Conservation (phyloP, 257 asterid species). For the Nicotiana knightiana region DNA sequence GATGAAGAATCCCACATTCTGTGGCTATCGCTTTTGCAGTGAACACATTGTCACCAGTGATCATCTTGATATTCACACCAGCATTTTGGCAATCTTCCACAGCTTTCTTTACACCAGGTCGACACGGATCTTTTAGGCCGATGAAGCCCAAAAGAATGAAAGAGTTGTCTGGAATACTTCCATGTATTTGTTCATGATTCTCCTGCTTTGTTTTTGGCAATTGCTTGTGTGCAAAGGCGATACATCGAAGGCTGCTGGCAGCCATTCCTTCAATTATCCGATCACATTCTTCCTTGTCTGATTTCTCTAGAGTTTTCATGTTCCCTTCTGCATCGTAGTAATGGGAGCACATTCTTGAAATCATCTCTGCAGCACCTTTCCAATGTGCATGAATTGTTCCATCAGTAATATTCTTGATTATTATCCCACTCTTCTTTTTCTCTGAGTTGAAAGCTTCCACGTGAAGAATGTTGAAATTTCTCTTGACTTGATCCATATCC, state of each 20-base stretch:
- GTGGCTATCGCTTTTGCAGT: conserved; percentile 74
- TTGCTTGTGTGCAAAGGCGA: conserved; percentile 60
- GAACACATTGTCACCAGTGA: conserved; percentile 70
- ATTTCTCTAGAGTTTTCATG: conserved; percentile 14
- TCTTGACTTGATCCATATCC: conserved; percentile 48
- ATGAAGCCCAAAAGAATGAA: conserved; percentile 43
- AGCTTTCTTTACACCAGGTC: conserved; percentile 58
- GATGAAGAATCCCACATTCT: conserved; percentile 61
- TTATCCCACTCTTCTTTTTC: conserved; percentile 70
- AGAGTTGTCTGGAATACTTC: conserved; percentile 26
- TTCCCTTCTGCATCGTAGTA: conserved; percentile 45
- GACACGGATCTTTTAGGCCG: conserved; percentile 61
- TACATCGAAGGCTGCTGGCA: conserved; percentile 59
- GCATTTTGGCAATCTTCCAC: conserved; percentile 54
- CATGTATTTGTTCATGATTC: background rate
- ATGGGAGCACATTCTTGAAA: conserved; percentile 45
- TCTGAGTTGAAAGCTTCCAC: conserved; percentile 75
- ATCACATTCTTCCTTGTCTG: conserved; percentile 23
- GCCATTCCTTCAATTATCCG: conserved; percentile 60
- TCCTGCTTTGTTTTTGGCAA: conserved; percentile 8
- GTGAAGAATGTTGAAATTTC: conserved; percentile 23
- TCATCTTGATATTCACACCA: conserved; percentile 65
- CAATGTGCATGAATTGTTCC: conserved; percentile 42
- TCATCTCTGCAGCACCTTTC: conserved; percentile 89
- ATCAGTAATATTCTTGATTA: conserved; percentile 29